phyloP scores from a whole-genome alignment of 495 filamentous ascomycete species.

The Parathielavia appendiculata region DNA sequence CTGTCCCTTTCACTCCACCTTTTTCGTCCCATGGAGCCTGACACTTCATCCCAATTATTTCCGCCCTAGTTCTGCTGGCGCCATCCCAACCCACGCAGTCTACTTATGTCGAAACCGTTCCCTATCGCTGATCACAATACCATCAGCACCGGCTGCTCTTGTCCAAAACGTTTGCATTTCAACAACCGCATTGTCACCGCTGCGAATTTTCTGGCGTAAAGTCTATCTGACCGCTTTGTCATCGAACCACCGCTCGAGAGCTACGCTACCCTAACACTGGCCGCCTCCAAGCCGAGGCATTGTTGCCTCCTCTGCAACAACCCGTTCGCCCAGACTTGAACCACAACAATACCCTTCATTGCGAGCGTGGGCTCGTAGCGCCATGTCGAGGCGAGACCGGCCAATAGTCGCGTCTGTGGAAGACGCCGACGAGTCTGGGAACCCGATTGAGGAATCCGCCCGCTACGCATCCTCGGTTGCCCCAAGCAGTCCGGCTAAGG shows the following conservation, averaged over 20 bases:
- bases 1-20: slow-evolving; percentile 29
- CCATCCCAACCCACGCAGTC: slow-evolving; percentile 14
- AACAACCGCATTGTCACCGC: slow-evolving; percentile 3
- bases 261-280: slow-evolving; percentile 21
- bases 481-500: slow-evolving; percentile 38
- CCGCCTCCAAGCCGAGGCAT: slow-evolving; percentile 29
- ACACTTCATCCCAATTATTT: slow-evolving; percentile 29
- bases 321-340: slow-evolving; percentile 2
- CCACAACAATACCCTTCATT: slow-evolving; percentile 13
- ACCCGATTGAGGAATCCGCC: slow-evolving; percentile 36
- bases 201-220: slow-evolving; percentile 2
- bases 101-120: not conserved
- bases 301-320: slow-evolving; percentile 26
- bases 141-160: slow-evolving; percentile 5
- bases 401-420: slow-evolving; percentile 42
- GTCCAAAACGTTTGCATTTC: slow-evolving; percentile 13
- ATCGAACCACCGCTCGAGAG: slow-evolving; percentile 7
- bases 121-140: not conserved
- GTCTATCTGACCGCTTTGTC: not conserved
- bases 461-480: slow-evolving; percentile 36
- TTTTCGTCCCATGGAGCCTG: slow-evolving; percentile 28
- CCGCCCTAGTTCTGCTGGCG: slow-evolving; percentile 21
- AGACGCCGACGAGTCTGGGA: slow-evolving; percentile 45
- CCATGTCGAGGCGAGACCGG: slow-evolving; percentile 29
- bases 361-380: slow-evolving; percentile 25